A percentile compares a stretch with the other conserved stretches of the same genome.
phyloP scores from a whole-genome alignment of 768 basidiomycete species.

The Boletus tomentosulus region DNA sequence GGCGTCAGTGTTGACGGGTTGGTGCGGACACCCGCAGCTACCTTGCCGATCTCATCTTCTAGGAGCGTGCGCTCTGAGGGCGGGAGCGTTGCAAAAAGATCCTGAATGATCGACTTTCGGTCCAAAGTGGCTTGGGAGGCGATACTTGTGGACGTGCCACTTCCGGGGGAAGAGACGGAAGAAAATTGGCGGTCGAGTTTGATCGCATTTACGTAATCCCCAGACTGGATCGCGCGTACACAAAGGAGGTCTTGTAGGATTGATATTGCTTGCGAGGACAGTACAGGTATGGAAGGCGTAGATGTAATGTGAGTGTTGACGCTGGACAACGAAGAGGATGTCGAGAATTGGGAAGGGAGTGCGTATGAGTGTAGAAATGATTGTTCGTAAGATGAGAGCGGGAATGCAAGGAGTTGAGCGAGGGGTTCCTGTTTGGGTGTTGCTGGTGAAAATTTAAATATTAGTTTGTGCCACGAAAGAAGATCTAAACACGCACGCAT shows the following conservation, averaged over 20 bases:
- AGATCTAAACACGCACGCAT: conserved; percentile 48
- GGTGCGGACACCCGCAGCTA: conserved; percentile 22
- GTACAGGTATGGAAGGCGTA: conserved; percentile 2
- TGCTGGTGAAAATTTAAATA: conserved; percentile 35
- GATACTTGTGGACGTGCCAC: conserved; percentile 3
- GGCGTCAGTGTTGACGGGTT: neutral
- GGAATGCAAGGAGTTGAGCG: conserved; percentile 58
- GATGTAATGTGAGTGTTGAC: neutral
- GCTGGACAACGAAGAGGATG: conserved; percentile 30
- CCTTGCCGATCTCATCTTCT: conserved; percentile 52
- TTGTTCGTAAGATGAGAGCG: conserved; percentile 65
- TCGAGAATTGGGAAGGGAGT: conserved; percentile 39
- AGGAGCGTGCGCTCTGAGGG: conserved; percentile 58
- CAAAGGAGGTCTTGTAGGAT: conserved; percentile 76
- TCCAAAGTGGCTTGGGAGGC: conserved; percentile 34
- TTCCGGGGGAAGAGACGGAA: conserved; percentile 30
- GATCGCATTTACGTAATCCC: conserved; percentile 67
- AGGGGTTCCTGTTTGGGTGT: conserved; percentile 55
- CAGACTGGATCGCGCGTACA: conserved; percentile 70
- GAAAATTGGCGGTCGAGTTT: conserved; percentile 67
- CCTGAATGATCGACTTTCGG: conserved; percentile 67
- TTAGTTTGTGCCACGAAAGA: neutral
- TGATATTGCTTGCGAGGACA: conserved; percentile 48
- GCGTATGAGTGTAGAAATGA: conserved; percentile 53
- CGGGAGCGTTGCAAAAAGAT: conserved; percentile 62